These are phyloP conservation scores for Mucor saturninus DNA, from an alignment of 371 early-diverging fungal genomes.

Conservation along the genomic window DNA sequence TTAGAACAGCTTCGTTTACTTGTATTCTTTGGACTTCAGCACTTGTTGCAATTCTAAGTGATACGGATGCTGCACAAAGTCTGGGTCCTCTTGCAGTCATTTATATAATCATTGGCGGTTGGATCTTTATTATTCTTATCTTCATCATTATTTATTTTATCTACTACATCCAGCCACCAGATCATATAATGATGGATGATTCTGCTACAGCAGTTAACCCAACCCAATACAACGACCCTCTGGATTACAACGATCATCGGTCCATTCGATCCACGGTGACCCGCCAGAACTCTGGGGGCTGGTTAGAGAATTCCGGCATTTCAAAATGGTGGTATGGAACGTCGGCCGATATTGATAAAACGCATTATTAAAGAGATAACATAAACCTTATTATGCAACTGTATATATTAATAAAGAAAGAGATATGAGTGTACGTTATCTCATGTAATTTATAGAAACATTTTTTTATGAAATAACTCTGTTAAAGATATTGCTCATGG, in stretches of 20 bases:
- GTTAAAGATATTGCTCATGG: too few relatives aligned
- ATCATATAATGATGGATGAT: slow-evolving; percentile 6
- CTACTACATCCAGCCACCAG: slow-evolving; percentile 40
- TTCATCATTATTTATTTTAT: slow-evolving; percentile 51
- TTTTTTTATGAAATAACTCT: too few relatives aligned
- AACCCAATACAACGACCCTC: neutral
- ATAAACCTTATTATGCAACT: too few relatives aligned
- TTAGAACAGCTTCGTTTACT: slow-evolving; percentile 62
- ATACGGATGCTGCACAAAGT: slow-evolving; percentile 48
- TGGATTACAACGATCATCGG: neutral
- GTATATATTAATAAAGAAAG: too few relatives aligned
- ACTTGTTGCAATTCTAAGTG: slow-evolving; percentile 57
- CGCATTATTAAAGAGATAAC: neutral
- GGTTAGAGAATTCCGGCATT: neutral
- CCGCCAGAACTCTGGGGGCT: neutral
- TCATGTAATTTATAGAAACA: too few relatives aligned
- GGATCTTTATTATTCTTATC: slow-evolving; percentile 55
- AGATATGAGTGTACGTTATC: too few relatives aligned
- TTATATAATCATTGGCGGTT: slow-evolving; percentile 60
- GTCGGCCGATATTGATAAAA: neutral
- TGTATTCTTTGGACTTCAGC: slow-evolving; percentile 64
- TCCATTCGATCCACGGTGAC: neutral
- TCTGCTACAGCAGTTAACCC: neutral
- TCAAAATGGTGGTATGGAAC: neutral
- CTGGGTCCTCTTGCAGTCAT: slow-evolving; percentile 54